A percentile compares a stretch with the other conserved stretches of the same genome.
Evolutionary conservation across 805 yeast genomes (phyloP).

Genomic region (Pichia manshurica): DNA sequence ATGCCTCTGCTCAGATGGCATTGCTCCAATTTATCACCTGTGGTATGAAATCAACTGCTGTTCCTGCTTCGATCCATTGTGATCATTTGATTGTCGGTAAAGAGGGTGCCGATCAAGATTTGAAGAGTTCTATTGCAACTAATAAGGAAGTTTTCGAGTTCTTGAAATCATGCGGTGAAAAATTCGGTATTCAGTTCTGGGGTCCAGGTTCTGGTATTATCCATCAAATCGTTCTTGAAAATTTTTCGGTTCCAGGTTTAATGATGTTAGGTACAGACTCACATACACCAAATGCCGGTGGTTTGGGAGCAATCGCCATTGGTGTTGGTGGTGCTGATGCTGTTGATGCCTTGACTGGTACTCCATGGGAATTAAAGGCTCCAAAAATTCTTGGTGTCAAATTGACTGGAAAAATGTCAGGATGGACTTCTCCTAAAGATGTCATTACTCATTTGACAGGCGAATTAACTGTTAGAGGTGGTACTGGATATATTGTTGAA

Average conservation of each 20-base stretch:
- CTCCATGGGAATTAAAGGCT: conserved; percentile 97
- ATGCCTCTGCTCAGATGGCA: conserved; percentile 99
- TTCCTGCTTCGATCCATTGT: conserved; percentile 95
- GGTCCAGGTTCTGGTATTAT: conserved; percentile 98
- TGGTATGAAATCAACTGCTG: conserved; percentile 84
- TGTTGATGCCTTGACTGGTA: conserved; percentile 90
- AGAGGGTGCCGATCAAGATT: conserved; percentile 80
- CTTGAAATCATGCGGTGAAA: conserved; percentile 82
- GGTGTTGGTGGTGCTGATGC: conserved; percentile 99
- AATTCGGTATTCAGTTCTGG: conserved; percentile 98
- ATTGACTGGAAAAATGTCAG: conserved; percentile 83
- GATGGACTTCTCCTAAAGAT: conserved; percentile 98
- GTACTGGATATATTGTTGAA: conserved; percentile 95
- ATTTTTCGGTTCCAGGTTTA: conserved; percentile 96
- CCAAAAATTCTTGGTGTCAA: conserved; percentile 94
- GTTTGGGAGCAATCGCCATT: conserved; percentile 94
- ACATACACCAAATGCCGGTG: conserved; percentile 98
- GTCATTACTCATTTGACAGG: conserved; percentile 91
- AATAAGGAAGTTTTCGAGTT: conserved; percentile 95
- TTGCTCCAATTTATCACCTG: conserved; percentile 94
- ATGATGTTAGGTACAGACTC: conserved; percentile 95
- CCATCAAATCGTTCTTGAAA: conserved; percentile 94
- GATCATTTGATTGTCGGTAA: conserved; percentile 97
- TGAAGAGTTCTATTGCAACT: conserved; percentile 77
- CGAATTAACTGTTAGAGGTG: conserved; percentile 93